A percentile compares a stretch with the other conserved stretches of the same genome.
phyloP scores from a whole-genome alignment of 2,329 filamentous ascomycete species.

The Pseudocercospora ulei region DNA sequence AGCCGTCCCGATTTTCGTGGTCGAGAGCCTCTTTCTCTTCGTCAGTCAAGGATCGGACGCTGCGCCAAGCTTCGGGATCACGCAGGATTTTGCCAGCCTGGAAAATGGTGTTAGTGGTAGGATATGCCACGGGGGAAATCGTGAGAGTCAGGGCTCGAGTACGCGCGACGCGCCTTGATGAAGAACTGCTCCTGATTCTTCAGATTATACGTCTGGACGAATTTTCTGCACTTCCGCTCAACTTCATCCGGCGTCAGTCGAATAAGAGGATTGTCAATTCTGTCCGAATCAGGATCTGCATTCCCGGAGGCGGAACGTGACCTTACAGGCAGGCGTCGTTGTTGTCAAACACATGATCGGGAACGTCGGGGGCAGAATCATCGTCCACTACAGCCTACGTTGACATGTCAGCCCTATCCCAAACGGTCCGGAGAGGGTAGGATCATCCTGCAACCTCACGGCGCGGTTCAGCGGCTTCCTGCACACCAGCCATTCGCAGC shows the following conservation, averaged over 20 bases:
- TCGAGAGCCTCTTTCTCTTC: constrained; percentile 24
- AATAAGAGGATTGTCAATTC: constrained; percentile 24
- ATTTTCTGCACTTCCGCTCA: constrained; percentile 15
- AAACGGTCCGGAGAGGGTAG: neutral
- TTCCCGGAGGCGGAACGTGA: too few relatives aligned
- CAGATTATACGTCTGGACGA: constrained; percentile 17
- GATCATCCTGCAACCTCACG: constrained; percentile 5
- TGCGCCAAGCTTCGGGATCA: constrained; percentile 26
- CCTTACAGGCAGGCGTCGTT: constrained; percentile 3
- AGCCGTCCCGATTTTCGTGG: constrained; percentile 16
- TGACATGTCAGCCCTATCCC: neutral
- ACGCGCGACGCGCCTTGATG: constrained; percentile 14
- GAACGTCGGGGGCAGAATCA: constrained; percentile 8
- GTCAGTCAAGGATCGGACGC: constrained; percentile 22
- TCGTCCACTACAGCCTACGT: neutral
- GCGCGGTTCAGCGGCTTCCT: constrained; percentile 5
- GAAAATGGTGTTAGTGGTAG: neutral
- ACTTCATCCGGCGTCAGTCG: constrained; percentile 17
- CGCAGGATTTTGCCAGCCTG: constrained; percentile 25
- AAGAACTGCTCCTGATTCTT: constrained; percentile 19
- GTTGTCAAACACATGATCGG: constrained; percentile 9
- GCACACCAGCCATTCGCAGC: constrained; percentile 2
- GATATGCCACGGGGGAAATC: too few relatives aligned
- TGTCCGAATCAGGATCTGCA: too few relatives aligned
- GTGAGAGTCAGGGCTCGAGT: too few relatives aligned